Evolutionary conservation across 345 rosid species (phyloP), one percentile per base, ranked within the genome.

Genomic region (Passiflora organensis): DNA sequence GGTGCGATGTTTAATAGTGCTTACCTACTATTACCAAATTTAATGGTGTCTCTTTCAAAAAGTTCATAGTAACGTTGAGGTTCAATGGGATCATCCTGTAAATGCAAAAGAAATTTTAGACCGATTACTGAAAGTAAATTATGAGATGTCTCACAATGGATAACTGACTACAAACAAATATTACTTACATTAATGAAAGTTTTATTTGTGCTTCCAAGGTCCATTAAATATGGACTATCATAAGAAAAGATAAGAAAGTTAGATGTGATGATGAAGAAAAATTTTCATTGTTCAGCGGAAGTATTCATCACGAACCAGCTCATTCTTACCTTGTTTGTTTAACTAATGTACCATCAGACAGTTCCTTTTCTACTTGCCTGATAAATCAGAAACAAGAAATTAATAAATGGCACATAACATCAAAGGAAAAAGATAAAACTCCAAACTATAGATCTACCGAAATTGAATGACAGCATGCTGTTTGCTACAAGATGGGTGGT

Each of bases 401-500:
- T n/a, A n/a, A 18, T 66, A 20, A 76, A 32, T 52, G 41, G 22
- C 15, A 19, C 51, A 19, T 3, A 48, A 60, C 23, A 48, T 28
- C n/a, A 48, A 48, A 46, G 15, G 5, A 13, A 4, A n/a, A 34
- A 19, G 32, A 24, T 32, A 58, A 19, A 68, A 62, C 56, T 23
- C 45, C 43, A 4, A 18, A 56, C 59, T 65, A 43, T 43, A 70
- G 49, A 63, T 61, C 24, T 76, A 89, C 96, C 95, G 72, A 67
- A 75, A 93, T 62, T 89, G 96, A 63, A 93, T 78, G 60, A 93
- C 88, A 39, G 99, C 97, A 76, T 93, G 99, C 51, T 93, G 97
- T 72, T 93, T 93, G 97, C 99, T 93, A 73, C 96, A 89, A 43
- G 99, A 93, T 50, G 99, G 99, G 60, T 93, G 99, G 63, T 93